Evolutionary conservation across 2,329 filamentous ascomycete genomes (phyloP).

Genomic region (Aspergillus sp.): DNA sequence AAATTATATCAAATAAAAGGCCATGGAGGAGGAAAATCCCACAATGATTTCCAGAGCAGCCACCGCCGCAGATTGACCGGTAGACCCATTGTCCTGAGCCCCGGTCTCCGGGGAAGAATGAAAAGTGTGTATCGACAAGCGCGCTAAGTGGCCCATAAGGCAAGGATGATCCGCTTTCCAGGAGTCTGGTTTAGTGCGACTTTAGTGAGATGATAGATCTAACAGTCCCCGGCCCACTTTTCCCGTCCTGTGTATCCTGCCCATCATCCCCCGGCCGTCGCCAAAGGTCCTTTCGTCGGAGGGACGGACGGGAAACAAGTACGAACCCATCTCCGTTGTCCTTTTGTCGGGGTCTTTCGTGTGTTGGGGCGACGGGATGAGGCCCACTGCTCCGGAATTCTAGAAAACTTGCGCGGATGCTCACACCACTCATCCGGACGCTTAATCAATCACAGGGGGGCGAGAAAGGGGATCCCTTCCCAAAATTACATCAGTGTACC

Average conservation of each 20-base stretch:
- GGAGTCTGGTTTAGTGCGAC: conserved; percentile 33
- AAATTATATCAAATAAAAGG: too few relatives aligned
- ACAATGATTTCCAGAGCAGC: conserved; percentile 16
- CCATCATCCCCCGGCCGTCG: conserved; percentile 1
- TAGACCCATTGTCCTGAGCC: conserved; percentile 31
- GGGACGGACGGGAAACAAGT: neutral
- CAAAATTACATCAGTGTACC: neutral
- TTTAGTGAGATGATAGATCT: conserved; percentile 41
- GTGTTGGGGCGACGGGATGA: neutral
- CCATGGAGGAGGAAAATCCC: neutral
- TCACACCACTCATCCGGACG: neutral
- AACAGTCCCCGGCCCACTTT: conserved; percentile 18
- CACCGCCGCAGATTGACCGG: conserved; percentile 22
- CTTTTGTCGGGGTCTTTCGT: neutral
- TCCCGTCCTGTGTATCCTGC: conserved; percentile 19
- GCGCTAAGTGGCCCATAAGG: conserved; percentile 31
- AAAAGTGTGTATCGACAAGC: conserved; percentile 26
- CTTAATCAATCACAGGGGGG: neutral
- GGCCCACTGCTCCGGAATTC: conserved; percentile 11
- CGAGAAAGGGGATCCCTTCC: neutral
- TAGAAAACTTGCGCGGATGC: conserved; percentile 7
- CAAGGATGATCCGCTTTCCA: conserved; percentile 36
- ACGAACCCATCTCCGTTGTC: neutral
- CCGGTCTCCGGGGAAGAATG: conserved; percentile 36
- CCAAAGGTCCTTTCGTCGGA: neutral